Evolutionary conservation across 2,329 filamentous ascomycete species (phyloP), one percentile per base, ranked within the genome.

Genomic region (Fusarium foetens): DNA sequence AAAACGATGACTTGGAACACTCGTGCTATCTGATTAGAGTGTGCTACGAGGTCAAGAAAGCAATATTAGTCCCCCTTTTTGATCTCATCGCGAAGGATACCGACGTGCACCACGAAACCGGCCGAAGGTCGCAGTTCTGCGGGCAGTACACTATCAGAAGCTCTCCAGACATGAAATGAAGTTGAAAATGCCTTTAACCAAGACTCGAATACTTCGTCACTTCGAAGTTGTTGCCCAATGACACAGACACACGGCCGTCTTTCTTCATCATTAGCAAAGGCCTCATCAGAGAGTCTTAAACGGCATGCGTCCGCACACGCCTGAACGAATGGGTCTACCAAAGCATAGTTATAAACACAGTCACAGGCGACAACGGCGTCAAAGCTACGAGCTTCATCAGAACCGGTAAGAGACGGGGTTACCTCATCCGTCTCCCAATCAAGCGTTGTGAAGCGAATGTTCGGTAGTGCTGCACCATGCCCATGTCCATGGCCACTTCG

Each of bases 261-360:
- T 13, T 52, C 60, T 19, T 63, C 69, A 36, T 58, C 49, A 38
- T 65, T 55, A 3, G 75, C 71, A 55, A 49, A 71, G 53, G 36
- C 29, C 36, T 71, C 49, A 46, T 58, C 71, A 5, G 49, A 53
- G 31, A 36, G 59, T 38, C 91, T 85, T 21, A 95, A 81, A 14
- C 83, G 83, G 80, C 94, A 97, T 29, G 91, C 86, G 70, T 97
- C 93, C 10, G 86, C 89, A 79, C 93, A 97, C 1, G 94, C 93
- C 75, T 91, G 88, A n/a, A 96, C 93, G 53, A 98, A 89, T 0
- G 95, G 94, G 46, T 88, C 84, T 29, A 98, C 89, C 6, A 98
- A 87, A 5, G 92, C 89, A 73, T 97, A 93, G 81, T 98, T 99
- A 85, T 97, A 99, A 74, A 99, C 92, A 81, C 95, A 98, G 81